A percentile compares a stretch with the other conserved stretches of the same genome.
Conservation (phyloP, 495 filamentous ascomycete genomes). For the Penicillium daleae region DNA sequence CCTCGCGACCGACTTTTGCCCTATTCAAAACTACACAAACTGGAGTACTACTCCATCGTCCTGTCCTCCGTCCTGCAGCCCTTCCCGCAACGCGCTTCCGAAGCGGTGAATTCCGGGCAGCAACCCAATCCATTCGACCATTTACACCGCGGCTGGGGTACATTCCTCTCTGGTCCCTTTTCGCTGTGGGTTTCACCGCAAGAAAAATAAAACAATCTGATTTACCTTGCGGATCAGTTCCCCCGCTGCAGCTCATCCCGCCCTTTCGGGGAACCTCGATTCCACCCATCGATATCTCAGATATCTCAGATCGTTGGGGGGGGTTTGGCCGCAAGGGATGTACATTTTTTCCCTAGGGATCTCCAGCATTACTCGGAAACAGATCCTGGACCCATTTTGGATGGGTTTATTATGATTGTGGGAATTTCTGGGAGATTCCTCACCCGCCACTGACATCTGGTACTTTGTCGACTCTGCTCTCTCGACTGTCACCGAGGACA, state of each 20-base stretch:
- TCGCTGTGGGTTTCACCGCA: no score
- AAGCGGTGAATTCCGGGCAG: constrained; percentile 21
- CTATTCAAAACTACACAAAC: neutral
- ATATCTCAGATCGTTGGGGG: neutral
- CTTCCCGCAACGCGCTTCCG: constrained; percentile 3
- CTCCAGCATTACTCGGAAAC: neutral
- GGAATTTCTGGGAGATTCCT: constrained; percentile 1
- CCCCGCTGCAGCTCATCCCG: constrained; percentile 20
- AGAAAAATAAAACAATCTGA: constrained; percentile 17
- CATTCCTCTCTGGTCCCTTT: neutral
- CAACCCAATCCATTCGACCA: constrained; percentile 6
- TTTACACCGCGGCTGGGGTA: constrained; percentile 11
- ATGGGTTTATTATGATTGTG: neutral
- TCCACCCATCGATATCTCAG: neutral
- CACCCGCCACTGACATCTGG: neutral
- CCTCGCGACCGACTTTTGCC: neutral
- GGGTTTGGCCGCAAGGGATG: constrained; percentile 14
- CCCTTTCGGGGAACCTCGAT: constrained; percentile 14
- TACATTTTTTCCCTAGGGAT: constrained; percentile 4
- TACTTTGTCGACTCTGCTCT: constrained; percentile 2
- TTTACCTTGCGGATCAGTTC: constrained; percentile 12
- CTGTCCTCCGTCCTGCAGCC: constrained; percentile 2
- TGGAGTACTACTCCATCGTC: no score
- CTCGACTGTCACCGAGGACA: neutral
- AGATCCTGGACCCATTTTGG: constrained; percentile 1